Conservation (phyloP, 768 basidiomycete species). For the Tricholoma saponaceum region DNA sequence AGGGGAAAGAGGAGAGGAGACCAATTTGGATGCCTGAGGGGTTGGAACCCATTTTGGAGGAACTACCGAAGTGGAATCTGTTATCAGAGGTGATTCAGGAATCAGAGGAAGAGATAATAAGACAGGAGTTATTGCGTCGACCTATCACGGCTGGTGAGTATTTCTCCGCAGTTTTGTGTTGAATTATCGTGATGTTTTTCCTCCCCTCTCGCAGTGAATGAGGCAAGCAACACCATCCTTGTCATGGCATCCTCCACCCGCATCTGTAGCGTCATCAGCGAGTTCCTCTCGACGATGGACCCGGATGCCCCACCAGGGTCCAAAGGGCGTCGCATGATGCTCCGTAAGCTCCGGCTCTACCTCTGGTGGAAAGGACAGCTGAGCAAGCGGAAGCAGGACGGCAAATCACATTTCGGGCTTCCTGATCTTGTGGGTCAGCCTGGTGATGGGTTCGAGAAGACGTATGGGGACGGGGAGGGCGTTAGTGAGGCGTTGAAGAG, state of each 20-base stretch:
- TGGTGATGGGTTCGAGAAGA: slow-evolving; percentile 20
- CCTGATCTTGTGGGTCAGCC: slow-evolving; percentile 17
- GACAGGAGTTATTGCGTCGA: slow-evolving; percentile 42
- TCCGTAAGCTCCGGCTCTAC: slow-evolving; percentile 65
- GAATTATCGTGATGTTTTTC: not conserved
- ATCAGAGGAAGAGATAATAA: slow-evolving; percentile 81
- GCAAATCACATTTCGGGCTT: slow-evolving; percentile 22
- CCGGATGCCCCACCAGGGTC: slow-evolving; percentile 50
- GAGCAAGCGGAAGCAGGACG: slow-evolving; percentile 32
- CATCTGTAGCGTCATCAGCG: slow-evolving; percentile 68
- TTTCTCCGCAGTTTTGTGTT: not conserved
- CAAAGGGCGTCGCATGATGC: slow-evolving; percentile 77
- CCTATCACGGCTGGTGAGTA: slow-evolving; percentile 20
- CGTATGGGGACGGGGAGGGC: slow-evolving; percentile 28
- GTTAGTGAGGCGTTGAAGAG: slow-evolving; percentile 73
- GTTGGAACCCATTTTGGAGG: slow-evolving; percentile 86
- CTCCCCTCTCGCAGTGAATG: slow-evolving; percentile 23
- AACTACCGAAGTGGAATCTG: slow-evolving; percentile 91
- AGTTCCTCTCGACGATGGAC: slow-evolving; percentile 73
- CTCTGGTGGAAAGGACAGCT: slow-evolving; percentile 77
- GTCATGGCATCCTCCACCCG: slow-evolving; percentile 85
- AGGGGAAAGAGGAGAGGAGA: slow-evolving; percentile 21
- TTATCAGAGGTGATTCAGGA: slow-evolving; percentile 85
- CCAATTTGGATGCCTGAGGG: slow-evolving; percentile 69
- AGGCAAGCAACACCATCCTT: slow-evolving; percentile 72